These are phyloP conservation scores for Raffaelea deltoideospora DNA, from an alignment of 2,329 filamentous ascomycete species.

Conservation along the genomic window DNA sequence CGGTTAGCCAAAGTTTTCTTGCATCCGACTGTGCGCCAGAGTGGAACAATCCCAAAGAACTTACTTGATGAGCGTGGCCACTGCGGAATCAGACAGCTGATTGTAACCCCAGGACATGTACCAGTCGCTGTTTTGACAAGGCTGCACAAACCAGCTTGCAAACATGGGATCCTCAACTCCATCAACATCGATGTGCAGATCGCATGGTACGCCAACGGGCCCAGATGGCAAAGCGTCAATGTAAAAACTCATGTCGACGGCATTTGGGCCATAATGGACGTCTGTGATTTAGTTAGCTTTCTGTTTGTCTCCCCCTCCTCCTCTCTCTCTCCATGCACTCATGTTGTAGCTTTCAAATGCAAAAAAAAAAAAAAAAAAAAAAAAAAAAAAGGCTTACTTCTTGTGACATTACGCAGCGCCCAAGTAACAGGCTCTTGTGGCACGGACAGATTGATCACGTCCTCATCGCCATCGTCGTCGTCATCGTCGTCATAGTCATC, in stretches of 20 bases:
- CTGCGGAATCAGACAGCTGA: constrained; percentile 13
- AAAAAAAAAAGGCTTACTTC: background rate
- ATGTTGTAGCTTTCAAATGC: no score
- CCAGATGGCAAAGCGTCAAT: constrained; percentile 7
- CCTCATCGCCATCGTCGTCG: background rate
- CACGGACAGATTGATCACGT: background rate
- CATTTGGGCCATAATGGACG: constrained; percentile 6
- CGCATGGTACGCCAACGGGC: constrained; percentile 8
- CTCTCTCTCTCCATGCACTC: no score
- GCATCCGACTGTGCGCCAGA: no score
- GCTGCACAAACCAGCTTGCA: constrained; percentile 12
- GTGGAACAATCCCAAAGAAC: no score
- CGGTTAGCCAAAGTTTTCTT: no score
- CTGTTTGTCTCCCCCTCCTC: no score
- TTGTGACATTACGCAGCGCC: background rate
- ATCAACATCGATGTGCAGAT: constrained; percentile 5
- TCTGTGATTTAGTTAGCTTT: constrained; percentile 1
- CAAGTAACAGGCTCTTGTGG: background rate
- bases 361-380: background rate
- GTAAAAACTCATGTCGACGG: constrained; percentile 4
- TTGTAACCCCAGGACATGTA: constrained; percentile 18
- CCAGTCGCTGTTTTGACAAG: constrained; percentile 14
- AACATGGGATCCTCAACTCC: constrained; percentile 7
- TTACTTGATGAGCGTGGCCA: constrained; percentile 18
- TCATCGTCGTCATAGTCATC: background rate